These are phyloP conservation scores for Entomortierella parvispora DNA, from an alignment of 192 early-diverging fungal species.

Conservation along the genomic window DNA sequence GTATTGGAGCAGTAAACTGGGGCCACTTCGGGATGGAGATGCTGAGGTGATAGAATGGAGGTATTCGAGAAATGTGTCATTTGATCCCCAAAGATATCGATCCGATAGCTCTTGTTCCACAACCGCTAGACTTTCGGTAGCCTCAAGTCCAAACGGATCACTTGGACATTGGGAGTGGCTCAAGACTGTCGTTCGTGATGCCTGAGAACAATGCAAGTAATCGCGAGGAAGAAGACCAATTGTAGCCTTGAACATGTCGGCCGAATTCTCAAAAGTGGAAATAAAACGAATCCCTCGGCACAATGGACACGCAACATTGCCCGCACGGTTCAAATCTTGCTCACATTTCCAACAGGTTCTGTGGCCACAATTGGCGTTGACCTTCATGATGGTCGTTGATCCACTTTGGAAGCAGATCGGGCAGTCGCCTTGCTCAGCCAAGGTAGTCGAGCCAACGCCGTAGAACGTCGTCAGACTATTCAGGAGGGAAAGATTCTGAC, in stretches of 20 bases:
- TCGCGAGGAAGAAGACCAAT: conserved; percentile 30
- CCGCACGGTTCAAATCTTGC: conserved; percentile 12
- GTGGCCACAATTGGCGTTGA: conserved; percentile 14
- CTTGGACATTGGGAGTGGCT: background rate
- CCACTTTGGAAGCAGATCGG: conserved; percentile 26
- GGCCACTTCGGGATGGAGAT: background rate
- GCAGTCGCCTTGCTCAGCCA: background rate
- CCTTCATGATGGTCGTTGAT: conserved; percentile 14
- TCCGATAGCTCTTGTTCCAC: conserved; percentile 31
- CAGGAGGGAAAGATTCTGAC: conserved; percentile 15
- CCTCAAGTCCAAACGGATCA: conserved; percentile 1
- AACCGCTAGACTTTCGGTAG: background rate
- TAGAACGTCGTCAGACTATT: conserved; percentile 6
- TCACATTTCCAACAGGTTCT: conserved; percentile 44
- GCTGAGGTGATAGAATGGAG: background rate
- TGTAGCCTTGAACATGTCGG: conserved; percentile 24
- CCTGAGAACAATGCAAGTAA: conserved; percentile 27
- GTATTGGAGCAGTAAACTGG: conserved; percentile 11
- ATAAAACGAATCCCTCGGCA: conserved; percentile 29
- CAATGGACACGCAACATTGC: conserved; percentile 38
- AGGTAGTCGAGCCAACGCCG: background rate
- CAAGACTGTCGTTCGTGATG: no score
- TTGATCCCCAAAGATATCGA: conserved; percentile 38
- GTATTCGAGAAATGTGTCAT: conserved; percentile 22
- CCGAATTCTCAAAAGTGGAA: conserved; percentile 2